Evolutionary conservation across 257 asterid genomes (phyloP).

Genomic region (Solanum medicagineum): DNA sequence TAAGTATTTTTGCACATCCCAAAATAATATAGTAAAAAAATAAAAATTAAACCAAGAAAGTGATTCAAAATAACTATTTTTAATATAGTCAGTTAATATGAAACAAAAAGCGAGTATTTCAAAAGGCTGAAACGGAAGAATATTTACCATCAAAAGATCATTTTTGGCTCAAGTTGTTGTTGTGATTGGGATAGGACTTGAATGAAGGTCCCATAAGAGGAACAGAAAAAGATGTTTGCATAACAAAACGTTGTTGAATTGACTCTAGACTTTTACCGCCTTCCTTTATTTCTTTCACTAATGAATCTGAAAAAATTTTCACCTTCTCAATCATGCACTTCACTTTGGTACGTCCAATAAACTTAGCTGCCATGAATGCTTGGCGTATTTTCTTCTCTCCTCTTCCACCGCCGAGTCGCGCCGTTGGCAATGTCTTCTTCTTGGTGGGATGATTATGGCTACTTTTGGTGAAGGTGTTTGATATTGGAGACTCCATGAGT

Average conservation of each 20-base stretch:
- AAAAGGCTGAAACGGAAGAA: not conserved
- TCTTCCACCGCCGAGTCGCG: not conserved
- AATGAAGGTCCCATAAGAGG: conserved; percentile 37
- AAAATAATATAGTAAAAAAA: no score
- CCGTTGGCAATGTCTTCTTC: not conserved
- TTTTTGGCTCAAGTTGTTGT: not conserved
- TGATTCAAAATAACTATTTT: no score
- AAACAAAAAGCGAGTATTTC: not conserved
- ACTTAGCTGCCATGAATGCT: conserved; percentile 10
- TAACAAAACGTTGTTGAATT: conserved; percentile 35
- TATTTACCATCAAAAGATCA: not conserved
- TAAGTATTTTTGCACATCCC: no score
- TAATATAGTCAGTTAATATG: no score
- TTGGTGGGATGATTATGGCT: not conserved
- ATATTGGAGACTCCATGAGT: not conserved
- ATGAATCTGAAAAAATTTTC: conserved; percentile 19
- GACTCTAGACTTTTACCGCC: conserved; percentile 30
- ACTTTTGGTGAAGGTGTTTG: not conserved
- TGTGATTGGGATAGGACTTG: not conserved
- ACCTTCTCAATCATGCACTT: conserved; percentile 30
- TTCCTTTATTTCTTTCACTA: conserved; percentile 28
- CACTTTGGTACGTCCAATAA: conserved; percentile 32
- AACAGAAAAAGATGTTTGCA: conserved; percentile 55
- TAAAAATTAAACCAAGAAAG: no score
- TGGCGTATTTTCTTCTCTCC: not conserved